phyloP scores from a whole-genome alignment of 2,329 filamentous ascomycete genomes.

The Fusarium newnesense region DNA sequence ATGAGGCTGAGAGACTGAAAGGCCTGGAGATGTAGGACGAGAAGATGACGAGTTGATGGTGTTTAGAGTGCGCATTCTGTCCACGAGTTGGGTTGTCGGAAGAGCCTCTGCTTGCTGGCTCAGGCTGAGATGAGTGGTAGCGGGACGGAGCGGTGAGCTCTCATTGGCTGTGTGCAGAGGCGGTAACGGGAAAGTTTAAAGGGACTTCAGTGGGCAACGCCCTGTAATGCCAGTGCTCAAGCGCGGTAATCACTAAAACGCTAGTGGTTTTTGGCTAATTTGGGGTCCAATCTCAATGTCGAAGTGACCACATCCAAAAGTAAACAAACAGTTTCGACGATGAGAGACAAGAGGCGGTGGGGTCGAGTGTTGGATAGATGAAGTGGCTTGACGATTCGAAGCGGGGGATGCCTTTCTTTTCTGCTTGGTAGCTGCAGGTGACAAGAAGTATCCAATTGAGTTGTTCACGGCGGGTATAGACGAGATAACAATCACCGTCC shows the following conservation, averaged over 20 bases:
- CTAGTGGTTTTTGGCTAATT: slow-evolving; percentile 26
- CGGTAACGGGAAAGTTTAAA: slow-evolving; percentile 33
- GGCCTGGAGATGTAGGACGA: slow-evolving; percentile 26
- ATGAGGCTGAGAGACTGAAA: slow-evolving; percentile 18
- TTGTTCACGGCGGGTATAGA: slow-evolving; percentile 1
- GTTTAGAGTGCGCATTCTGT: slow-evolving; percentile 45
- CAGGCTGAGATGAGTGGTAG: slow-evolving; percentile 29
- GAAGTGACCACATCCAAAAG: slow-evolving; percentile 24
- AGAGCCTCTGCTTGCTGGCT: slow-evolving; percentile 29
- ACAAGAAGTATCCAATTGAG: background rate
- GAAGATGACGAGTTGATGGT: slow-evolving; percentile 43
- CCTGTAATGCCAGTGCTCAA: slow-evolving; percentile 4
- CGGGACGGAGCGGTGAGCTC: slow-evolving; percentile 21
- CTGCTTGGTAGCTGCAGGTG: slow-evolving; percentile 13
- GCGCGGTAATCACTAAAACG: slow-evolving; percentile 23
- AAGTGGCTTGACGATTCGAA: slow-evolving; percentile 17
- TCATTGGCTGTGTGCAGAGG: slow-evolving; percentile 35
- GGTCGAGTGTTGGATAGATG: slow-evolving; percentile 18
- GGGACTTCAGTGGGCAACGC: slow-evolving; percentile 19
- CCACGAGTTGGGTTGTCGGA: slow-evolving; percentile 28
- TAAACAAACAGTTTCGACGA: slow-evolving; percentile 30
- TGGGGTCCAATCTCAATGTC: slow-evolving; percentile 19
- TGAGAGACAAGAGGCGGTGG: slow-evolving; percentile 29
- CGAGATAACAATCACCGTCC: slow-evolving; percentile 12
- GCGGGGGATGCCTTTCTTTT: slow-evolving; percentile 16